Conservation (phyloP, 768 basidiomycete species). For the Leucocoprinus sp. region DNA sequence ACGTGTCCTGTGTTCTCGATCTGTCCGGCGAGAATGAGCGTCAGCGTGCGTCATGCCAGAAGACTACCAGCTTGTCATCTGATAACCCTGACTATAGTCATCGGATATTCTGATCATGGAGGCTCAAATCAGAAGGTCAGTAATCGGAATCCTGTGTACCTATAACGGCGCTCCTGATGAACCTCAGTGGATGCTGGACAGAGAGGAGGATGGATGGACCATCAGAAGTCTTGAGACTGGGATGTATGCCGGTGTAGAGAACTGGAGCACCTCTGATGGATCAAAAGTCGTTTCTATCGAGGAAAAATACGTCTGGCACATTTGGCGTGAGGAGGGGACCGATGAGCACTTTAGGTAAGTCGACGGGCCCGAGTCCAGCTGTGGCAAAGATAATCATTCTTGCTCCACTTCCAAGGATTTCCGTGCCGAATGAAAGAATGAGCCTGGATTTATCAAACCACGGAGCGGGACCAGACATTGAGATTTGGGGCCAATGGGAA, state of each 20-base stretch:
- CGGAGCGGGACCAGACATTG: conserved; percentile 33
- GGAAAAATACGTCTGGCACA: conserved; percentile 26
- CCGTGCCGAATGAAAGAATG: conserved; percentile 24
- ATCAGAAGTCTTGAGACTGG: conserved; percentile 26
- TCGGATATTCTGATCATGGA: conserved; percentile 6
- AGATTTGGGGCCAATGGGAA: conserved; percentile 33
- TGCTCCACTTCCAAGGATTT: conserved; percentile 24
- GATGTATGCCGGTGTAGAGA: conserved; percentile 24
- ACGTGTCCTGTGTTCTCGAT: neutral
- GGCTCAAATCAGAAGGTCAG: conserved; percentile 37
- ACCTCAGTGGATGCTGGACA: conserved; percentile 28
- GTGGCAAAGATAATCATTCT: neutral
- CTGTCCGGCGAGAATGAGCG: neutral
- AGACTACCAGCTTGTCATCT: neutral
- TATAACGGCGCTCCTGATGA: neutral
- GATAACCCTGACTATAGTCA: neutral
- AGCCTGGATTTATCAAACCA: conserved; percentile 35
- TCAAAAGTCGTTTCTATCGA: conserved; percentile 21
- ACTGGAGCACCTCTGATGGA: conserved; percentile 16
- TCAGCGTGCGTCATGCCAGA: neutral
- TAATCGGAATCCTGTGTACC: neutral
- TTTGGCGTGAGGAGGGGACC: conserved; percentile 25
- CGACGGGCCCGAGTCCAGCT: neutral
- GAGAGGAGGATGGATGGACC: conserved; percentile 16
- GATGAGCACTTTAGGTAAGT: conserved; percentile 20